Evolutionary conservation across 352 stramenopile genomes (phyloP), one percentile per base, ranked within the genome.

Genomic region (Globisporangium acanthophoron): DNA sequence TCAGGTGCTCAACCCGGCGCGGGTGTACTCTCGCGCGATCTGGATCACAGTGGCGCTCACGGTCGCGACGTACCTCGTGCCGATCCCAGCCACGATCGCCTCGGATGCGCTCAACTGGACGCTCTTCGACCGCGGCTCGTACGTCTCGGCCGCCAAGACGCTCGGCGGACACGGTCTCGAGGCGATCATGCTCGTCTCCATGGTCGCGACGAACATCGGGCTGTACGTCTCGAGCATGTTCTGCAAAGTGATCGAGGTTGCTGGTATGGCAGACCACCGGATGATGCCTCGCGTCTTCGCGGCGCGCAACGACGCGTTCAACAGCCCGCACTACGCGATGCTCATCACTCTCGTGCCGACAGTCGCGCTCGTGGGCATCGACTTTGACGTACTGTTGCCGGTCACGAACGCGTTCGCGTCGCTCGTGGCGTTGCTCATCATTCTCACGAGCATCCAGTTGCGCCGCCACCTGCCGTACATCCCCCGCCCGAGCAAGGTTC

Each of bases 211-310:
- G n/a, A 95, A 89, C 58, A 75, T 97, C 55, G 92, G 85, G 12
- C 67, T 97, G 46, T 97, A 96, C 67, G 70, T 94, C 65, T 82
- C 80, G 16, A 90, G 96, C 61, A 86, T 97, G 71, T 94, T 80
- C n/a, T 80, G 75, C 16, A 84, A 97, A 68, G 75, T 90, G 31
- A 92, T 85, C 53, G 78, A 96, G 68, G 57, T 97, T 5, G 58
- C 59, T 5, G 70, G 70, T 20, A 83, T 87, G 75, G 74, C 87
- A 11, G 76, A 96, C 54, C 71, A 82, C 44, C 74, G 78, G 29
- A 75, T 95, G 47, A 48, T 97, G 20, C 88, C 85, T 4, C 72
- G 74, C n/a, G 58, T 82, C 16, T 85, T 97, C 44, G 74, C 79
- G 9, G 85, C 66, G 0, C 64, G 69, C 13, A 73, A 64, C 53